Conservation (phyloP, 2,329 filamentous ascomycete species). For the Aureobasidium subglaciale region DNA sequence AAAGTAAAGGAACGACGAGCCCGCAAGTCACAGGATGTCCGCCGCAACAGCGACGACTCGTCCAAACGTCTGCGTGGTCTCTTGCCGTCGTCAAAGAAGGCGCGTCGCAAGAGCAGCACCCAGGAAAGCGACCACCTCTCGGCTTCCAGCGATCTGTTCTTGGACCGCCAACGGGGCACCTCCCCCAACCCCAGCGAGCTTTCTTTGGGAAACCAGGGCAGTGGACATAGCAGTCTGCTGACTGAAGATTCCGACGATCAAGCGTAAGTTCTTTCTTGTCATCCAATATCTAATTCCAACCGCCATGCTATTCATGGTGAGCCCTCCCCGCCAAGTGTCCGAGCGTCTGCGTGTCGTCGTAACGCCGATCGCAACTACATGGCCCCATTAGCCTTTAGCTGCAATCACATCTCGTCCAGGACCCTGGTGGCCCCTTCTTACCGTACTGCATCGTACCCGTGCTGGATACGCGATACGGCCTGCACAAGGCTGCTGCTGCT, state of each 20-base stretch:
- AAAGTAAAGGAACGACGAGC: slow-evolving; percentile 31
- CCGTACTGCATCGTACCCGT: background rate
- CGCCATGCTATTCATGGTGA: background rate
- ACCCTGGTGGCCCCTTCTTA: slow-evolving; percentile 7
- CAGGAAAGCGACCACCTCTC: slow-evolving; percentile 13
- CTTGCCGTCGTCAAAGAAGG: slow-evolving; percentile 34
- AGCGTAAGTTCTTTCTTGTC: slow-evolving; percentile 23
- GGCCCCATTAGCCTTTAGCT: background rate
- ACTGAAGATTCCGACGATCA: slow-evolving; percentile 45
- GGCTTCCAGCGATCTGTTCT: background rate
- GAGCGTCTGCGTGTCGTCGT: slow-evolving; percentile 6
- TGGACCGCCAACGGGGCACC: background rate
- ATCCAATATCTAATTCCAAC: background rate
- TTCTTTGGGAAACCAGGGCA: slow-evolving; percentile 37
- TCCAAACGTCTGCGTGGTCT: slow-evolving; percentile 40
- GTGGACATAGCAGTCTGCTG: slow-evolving; percentile 42
- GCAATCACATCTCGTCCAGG: slow-evolving; percentile 4
- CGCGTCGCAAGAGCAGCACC: slow-evolving; percentile 28
- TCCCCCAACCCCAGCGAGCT: slow-evolving; percentile 30
- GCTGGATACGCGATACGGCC: slow-evolving; percentile 6
- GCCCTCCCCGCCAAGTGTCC: slow-evolving; percentile 6
- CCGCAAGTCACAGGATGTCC: slow-evolving; percentile 33
- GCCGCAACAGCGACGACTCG: slow-evolving; percentile 33
- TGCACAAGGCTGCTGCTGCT: background rate
- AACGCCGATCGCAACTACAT: slow-evolving; percentile 13